Base-by-base conservation (phyloP, 345 rosid species). In the Pistacia integerrima region DNA sequence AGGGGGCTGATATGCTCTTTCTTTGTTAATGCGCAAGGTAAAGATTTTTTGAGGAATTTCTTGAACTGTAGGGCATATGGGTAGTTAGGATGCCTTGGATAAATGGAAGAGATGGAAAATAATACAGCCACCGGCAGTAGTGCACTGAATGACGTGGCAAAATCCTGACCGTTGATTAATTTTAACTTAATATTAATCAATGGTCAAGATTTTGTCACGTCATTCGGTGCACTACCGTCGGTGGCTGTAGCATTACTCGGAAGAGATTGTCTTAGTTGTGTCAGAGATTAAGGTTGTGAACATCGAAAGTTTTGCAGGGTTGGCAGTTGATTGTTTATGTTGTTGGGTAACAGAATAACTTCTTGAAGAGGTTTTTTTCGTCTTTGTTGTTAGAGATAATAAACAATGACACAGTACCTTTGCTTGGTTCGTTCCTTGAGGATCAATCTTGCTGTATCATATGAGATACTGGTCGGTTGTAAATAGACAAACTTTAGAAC, bases 1-100 rank as follows among this genome's bases (percentile, higher is more conserved):
- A 46, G 70, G 30, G 33, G 33, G 11, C 58, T 65, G 69, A 66
- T n/a, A 66, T 66, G 4, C 54, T 41, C 54, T 66, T 66, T 20
- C 11, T 65, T 18, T 41, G 52, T n/a, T 20, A 13, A 54, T 54
- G 57, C 57, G 12, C 11, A 36, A 64, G 51, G 44, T 64, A 36
- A 28, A 38, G 51, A 38, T 18, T 8, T 64, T 38, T 38, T 38
- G 25, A 64, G 46, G 69, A 54, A 65, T 41, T 4, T 65, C 33
- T 12, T 65, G 54, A 72, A 72, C 54, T 44, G 11, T 70, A 44
- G 10, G 75, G 56, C 36, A 22, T 20, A 20, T 67, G 16, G 55
- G 56, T 46, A 46, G 46, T 67, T 67, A 17, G 30, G 4, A 11
- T 22, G 6, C 11, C 13, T 46, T 49, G 25, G 16, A 22, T 18